Conservation (phyloP, 441 rosid genomes). For the Jatropha podagrica region DNA sequence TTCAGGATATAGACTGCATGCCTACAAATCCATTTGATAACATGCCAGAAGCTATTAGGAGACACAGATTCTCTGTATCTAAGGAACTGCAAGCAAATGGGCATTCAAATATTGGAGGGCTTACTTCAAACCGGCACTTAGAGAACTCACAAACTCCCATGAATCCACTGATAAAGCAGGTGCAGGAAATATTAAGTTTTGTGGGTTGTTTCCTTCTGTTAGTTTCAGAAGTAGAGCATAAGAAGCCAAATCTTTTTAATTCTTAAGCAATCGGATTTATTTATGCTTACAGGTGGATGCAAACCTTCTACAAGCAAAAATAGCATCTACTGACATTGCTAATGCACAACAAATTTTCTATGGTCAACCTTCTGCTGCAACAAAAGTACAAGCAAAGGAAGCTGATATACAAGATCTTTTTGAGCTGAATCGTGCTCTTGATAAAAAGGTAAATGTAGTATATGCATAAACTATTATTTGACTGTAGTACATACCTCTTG, state of each 20-base stretch:
- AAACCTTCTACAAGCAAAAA: conserved; percentile 39
- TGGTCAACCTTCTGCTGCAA: conserved; percentile 43
- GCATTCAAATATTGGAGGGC: conserved; percentile 42
- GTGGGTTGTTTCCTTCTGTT: background rate
- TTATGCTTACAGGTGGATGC: conserved; percentile 41
- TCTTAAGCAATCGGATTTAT: conserved; percentile 14
- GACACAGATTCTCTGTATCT: conserved; percentile 43
- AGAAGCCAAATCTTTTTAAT: background rate
- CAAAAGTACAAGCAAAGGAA: conserved; percentile 57
- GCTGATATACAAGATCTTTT: conserved; percentile 55
- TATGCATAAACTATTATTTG: background rate
- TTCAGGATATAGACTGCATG: conserved; percentile 99
- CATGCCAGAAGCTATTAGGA: conserved; percentile 91
- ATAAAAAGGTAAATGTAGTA: conserved; percentile 57
- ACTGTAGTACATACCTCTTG: background rate
- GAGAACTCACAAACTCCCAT: conserved; percentile 42
- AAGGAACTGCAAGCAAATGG: conserved; percentile 55
- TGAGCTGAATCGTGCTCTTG: conserved; percentile 45
- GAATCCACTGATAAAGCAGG: conserved; percentile 48
- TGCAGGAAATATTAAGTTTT: conserved; percentile 16
- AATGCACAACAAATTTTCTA: conserved; percentile 39
- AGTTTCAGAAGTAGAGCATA: background rate
- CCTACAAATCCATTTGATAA: conserved; percentile 80
- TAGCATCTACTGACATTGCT: conserved; percentile 34
- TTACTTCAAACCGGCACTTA: conserved; percentile 44